Percentiles rank a stretch among this genome's conserved stretches.
These are phyloP conservation scores for Mucor mucedo DNA, from an alignment of 371 early-diverging fungal species.

Conservation along the genomic window DNA sequence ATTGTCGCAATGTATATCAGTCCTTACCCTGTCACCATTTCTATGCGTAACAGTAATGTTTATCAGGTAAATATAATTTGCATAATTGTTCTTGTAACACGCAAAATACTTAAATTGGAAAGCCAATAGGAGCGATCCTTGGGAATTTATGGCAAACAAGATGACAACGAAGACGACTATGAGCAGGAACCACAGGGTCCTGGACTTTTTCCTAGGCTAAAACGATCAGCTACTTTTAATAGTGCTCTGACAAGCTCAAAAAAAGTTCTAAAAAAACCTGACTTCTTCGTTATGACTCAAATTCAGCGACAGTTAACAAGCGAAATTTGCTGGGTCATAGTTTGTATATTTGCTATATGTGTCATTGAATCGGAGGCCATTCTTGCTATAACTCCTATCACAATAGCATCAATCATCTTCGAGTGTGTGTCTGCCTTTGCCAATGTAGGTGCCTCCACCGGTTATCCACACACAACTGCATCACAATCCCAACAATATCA, in stretches of 20 bases:
- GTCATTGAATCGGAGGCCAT: conserved; percentile 39
- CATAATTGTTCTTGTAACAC: background rate
- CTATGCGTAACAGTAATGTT: conserved; percentile 47
- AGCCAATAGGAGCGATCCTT: conserved; percentile 47
- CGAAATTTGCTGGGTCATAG: conserved; percentile 55
- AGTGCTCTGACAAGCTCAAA: conserved; percentile 44
- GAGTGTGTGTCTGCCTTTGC: conserved; percentile 58
- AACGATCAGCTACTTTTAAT: conserved; percentile 40
- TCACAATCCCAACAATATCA: conserved; percentile 49
- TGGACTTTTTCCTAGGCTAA: conserved; percentile 28
- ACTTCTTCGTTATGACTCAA: conserved; percentile 54
- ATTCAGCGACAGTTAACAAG: conserved; percentile 54
- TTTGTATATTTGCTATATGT: conserved; percentile 41
- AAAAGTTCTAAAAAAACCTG: conserved; percentile 42
- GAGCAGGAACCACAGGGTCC: conserved; percentile 4
- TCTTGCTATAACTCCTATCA: conserved; percentile 45
- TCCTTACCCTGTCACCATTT: conserved; percentile 44
- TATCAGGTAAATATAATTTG: conserved; percentile 31
- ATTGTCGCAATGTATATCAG: conserved; percentile 48
- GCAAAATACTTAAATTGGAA: background rate
- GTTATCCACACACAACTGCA: conserved; percentile 41
- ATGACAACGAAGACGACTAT: conserved; percentile 23
- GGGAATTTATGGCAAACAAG: conserved; percentile 45
- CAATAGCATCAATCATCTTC: conserved; percentile 45
- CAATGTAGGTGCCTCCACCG: conserved; percentile 48